Percentiles rank a stretch among this genome's conserved stretches.
Evolutionary conservation across 805 yeast genomes (phyloP).

Genomic region (Zygoascus bituminiphila): DNA sequence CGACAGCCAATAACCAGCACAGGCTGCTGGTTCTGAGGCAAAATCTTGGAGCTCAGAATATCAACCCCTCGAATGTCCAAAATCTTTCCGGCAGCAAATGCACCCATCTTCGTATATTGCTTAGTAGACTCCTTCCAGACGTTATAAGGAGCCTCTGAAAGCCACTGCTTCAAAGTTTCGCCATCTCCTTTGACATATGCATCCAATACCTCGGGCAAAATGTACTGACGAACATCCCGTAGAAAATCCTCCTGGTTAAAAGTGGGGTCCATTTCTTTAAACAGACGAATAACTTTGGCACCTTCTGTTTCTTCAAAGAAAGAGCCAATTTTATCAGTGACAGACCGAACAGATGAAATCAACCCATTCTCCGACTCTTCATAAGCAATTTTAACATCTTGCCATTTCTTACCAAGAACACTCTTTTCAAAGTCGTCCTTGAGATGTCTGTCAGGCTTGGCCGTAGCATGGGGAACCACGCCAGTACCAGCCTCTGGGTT

Average conservation of each 20-base stretch:
- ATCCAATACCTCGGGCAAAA: slow-evolving; percentile 90
- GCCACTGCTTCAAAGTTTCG: slow-evolving; percentile 75
- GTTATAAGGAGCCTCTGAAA: slow-evolving; percentile 93
- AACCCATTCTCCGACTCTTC: slow-evolving; percentile 94
- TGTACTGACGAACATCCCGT: slow-evolving; percentile 78
- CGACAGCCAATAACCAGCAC: slow-evolving; percentile 90
- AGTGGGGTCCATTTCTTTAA: slow-evolving; percentile 82
- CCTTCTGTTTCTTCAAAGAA: slow-evolving; percentile 94
- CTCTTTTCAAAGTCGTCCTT: slow-evolving; percentile 60
- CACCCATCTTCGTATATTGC: slow-evolving; percentile 82
- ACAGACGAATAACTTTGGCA: slow-evolving; percentile 81
- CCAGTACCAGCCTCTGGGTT: slow-evolving; percentile 66
- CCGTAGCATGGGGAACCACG: slow-evolving; percentile 72
- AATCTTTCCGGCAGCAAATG: slow-evolving; percentile 84
- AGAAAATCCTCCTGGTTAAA: slow-evolving; percentile 74
- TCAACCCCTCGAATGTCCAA: slow-evolving; percentile 94
- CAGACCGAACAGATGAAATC: slow-evolving; percentile 68
- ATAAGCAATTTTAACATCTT: slow-evolving; percentile 50
- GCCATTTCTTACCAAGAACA: slow-evolving; percentile 55
- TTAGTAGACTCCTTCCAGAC: slow-evolving; percentile 92
- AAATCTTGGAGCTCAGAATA: slow-evolving; percentile 73
- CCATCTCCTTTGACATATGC: slow-evolving; percentile 92
- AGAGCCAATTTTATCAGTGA: slow-evolving; percentile 72
- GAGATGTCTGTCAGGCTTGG: slow-evolving; percentile 65
- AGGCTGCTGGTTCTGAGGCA: slow-evolving; percentile 88